Base-by-base conservation (phyloP, 352 stramenopile genomes). In the Pythium brachiatum region DNA sequence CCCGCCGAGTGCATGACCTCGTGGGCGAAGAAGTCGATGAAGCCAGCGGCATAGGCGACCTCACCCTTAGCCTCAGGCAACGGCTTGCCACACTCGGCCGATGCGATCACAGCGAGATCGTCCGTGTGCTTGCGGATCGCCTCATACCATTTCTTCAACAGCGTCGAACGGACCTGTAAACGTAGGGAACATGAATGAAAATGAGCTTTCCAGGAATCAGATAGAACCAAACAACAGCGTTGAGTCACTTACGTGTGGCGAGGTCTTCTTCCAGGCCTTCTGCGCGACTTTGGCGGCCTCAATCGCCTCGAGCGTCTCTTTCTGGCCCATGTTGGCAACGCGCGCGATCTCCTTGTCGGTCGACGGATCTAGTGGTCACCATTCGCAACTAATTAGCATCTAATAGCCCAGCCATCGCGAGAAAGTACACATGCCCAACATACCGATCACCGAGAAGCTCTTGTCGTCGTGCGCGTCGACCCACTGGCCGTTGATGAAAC, bases 31-130 rank as follows among this genome's bases (percentile, higher is more conserved):
- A 93, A 99, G 69, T 99, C 94, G 25, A 99, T 81, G 68, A 98
- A 99, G 44, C 82, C 88, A 6, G 83, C 84, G 16, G 87, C 96
- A 69, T 99, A 99, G 5, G 76, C 75, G 16, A 99, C 83, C 76
- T 99, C 97, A 16, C 90, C 94, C 54, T 86, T 82, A 21, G 94
- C 92, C 74, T 99, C 97, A 2, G 80, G 63, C 18, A 99, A 71
- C 11, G 97, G 96, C 73, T 99, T 99, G 52, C 97, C 98, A 57
- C 89, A 97, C 83, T 99, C 98, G 13, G 95, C 70, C 23, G 97
- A 98, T 69, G 98, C 97, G 51, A 99, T 97, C n/a, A 83, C 55
- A 27, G 82, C 90, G 31, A 98, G 74, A 53, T 97, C 90, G 21
- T 86, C 80, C 13, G 70, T 79, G 68, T 92, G 81, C 34, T 76